Base-by-base conservation (phyloP, 2,329 filamentous ascomycete genomes). In the Paraphaeosphaeria sporulosa region DNA sequence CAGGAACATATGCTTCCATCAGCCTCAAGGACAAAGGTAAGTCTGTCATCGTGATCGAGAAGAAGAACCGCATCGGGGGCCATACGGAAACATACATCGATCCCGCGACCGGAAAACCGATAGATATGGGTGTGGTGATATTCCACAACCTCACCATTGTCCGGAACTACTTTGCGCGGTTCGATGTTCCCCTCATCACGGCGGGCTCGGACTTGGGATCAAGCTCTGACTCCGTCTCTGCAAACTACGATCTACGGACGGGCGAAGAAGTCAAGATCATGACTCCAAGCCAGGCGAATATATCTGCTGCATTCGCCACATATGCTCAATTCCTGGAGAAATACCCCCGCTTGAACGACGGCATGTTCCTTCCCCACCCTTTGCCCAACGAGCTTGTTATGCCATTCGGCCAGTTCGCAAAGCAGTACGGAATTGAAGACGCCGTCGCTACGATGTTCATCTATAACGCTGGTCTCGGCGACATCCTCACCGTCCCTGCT, bases 71-170 rank as follows among this genome's bases (percentile, higher is more conserved):
- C 9, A 65, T 84, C 61, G 84, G 84, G 19, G 84, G 84, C 2
- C 82, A 85, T 62, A 80, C 81, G 6, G 72, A 83, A 23, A 85
- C 81, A 7, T 85, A 81, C 66, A 75, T 71, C 7, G 82, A 80
- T 52, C 70, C 76, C 6, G 36, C 32, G 7, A 61, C 77, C 72
- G 17, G 67, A 63, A 19, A 30, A 38, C 6, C 67, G 61, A 19
- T 76, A 46, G 76, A 82, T 59, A 71, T 70, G 57, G 78, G 78
- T 13, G 78, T 80, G 1, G 23, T 69, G 1, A 57, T 80, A 51
- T 78, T 76, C 15, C 69, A 73, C 21, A 79, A 84, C 15, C 23
- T 43, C 21, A 53, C 32, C 6, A 21, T 53, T 36, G 50, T 53
- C 60, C 72, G 32, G 12, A 23, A 53, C 38, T 53, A 53, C 23